phyloP scores from a whole-genome alignment of 495 filamentous ascomycete species.

The Lepidopterella palustris region DNA sequence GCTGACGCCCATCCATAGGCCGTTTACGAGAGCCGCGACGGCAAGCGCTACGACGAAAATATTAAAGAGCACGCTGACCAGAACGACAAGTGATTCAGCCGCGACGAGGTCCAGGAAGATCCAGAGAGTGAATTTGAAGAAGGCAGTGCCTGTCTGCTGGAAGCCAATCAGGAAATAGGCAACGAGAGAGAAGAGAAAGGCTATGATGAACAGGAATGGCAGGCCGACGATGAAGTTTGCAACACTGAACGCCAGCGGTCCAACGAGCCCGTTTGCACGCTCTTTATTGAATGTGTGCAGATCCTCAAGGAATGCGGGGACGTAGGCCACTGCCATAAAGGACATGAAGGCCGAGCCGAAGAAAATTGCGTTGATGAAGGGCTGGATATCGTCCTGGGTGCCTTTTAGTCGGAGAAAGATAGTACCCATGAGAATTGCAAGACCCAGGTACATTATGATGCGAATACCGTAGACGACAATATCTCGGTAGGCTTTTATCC shows the following conservation, averaged over 20 bases:
- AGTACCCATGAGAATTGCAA: constrained; percentile 83
- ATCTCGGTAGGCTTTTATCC: constrained; percentile 75
- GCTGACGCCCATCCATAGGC: constrained; percentile 76
- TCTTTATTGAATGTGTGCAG: constrained; percentile 67
- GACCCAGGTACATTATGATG: constrained; percentile 73
- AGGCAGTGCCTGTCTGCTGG: constrained; percentile 54
- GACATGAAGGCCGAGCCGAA: no score
- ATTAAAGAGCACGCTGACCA: constrained; percentile 63
- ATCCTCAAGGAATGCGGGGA: constrained; percentile 74
- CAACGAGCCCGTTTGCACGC: constrained; percentile 71
- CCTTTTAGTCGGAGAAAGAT: constrained; percentile 67
- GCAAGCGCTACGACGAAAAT: constrained; percentile 73
- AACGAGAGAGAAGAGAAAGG: constrained; percentile 63
- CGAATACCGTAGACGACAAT: constrained; percentile 76
- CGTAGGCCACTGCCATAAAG: constrained; percentile 85
- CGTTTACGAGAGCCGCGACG: constrained; percentile 72
- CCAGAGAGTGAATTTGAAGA: constrained; percentile 78
- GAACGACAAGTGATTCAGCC: constrained; percentile 71
- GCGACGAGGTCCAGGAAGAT: constrained; percentile 77
- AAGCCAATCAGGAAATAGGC: constrained; percentile 77
- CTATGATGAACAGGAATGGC: constrained; percentile 70
- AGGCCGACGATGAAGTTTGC: constrained; percentile 77
- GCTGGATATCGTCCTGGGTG: constrained; percentile 61
- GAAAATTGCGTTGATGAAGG: constrained; percentile 75
- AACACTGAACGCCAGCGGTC: constrained; percentile 60